Base-by-base conservation (phyloP, 805 yeast genomes). In the Hanseniaspora guilliermondii region DNA sequence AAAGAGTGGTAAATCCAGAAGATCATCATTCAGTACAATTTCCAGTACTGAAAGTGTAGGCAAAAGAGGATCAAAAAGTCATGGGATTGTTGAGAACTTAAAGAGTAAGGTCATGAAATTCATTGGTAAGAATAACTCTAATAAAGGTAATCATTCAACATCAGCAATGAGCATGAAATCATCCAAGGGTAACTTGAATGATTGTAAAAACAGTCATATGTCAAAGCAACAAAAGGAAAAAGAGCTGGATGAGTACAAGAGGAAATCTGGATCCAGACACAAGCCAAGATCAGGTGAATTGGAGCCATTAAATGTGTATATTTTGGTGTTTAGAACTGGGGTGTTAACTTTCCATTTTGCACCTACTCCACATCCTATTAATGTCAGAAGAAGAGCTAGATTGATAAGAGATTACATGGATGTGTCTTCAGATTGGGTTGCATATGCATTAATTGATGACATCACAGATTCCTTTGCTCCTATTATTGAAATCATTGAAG, bases 381-480 rank as follows among this genome's bases (percentile, higher is more conserved):
- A 93, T 64, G 98, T 93, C 33, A 78, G 98, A 60, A 77, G 97
- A 66, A 79, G 98, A 65, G 95, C 95, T 0, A 75, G 98, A 56
- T 70, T 93, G 58, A 73, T 91, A 58, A 76, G 83, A 58, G 98
- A 93, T 65, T 91, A 89, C 64, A 72, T 93, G 58, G 87, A 86
- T 2, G 95, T 93, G 5, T 79, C 91, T 2, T 80, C 97, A 0
- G 97, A 93, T 67, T 93, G 98, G 98, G 83, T 93, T 46, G 91
- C 96, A 1, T 93, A 93, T 69, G 97, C 97, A 0, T 70, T 93
- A 58, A 87, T 93, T 61, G 98, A 93, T 71, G 97, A 93, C 66
- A 87, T 93, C 59, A 91, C 97, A 0, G 98, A 93, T 73, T 95
- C 95, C 0, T 93, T 87, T 73, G 97, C 95, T 0, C 98, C 98